Evolutionary conservation across 805 yeast species (phyloP).

Genomic region (Sugiyamaella lignohabitans): DNA sequence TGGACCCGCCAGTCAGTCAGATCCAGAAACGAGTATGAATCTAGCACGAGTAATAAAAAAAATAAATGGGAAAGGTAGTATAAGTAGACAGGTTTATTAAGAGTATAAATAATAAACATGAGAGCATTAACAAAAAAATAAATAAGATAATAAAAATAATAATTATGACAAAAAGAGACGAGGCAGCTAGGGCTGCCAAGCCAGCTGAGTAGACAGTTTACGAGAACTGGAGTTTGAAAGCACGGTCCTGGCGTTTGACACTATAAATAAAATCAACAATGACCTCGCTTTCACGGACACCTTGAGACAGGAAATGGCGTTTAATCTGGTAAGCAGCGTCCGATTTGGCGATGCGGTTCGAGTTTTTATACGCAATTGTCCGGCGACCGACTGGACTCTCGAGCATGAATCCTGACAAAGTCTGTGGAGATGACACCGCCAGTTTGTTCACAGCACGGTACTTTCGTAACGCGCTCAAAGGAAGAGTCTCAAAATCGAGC

Average conservation of each 20-base stretch:
- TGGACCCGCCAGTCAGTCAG: no score
- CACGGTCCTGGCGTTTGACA: conserved; percentile 56
- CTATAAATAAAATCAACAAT: conserved; percentile 85
- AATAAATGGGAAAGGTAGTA: no score
- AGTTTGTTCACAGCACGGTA: conserved; percentile 60
- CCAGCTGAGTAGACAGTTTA: neutral
- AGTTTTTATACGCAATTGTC: conserved; percentile 41
- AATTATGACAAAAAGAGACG: no score
- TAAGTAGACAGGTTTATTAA: no score
- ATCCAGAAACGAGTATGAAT: no score
- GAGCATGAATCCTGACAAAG: conserved; percentile 63
- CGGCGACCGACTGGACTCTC: conserved; percentile 68
- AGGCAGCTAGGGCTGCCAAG: no score
- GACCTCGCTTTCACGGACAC: conserved; percentile 74
- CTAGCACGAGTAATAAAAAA: no score
- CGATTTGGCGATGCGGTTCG: conserved; percentile 45
- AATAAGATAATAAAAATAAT: no score
- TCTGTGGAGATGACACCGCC: conserved; percentile 48
- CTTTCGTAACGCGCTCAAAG: conserved; percentile 57
- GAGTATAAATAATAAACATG: no score
- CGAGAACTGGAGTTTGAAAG: conserved; percentile 22
- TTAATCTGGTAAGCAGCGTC: conserved; percentile 57
- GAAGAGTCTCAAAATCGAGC: conserved; percentile 56
- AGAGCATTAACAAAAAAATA: no score
- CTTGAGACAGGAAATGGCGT: conserved; percentile 56